Percentiles rank a stretch among this genome's conserved stretches.
Evolutionary conservation across 805 yeast genomes (phyloP).

Genomic region (Lipomyces starkeyi): DNA sequence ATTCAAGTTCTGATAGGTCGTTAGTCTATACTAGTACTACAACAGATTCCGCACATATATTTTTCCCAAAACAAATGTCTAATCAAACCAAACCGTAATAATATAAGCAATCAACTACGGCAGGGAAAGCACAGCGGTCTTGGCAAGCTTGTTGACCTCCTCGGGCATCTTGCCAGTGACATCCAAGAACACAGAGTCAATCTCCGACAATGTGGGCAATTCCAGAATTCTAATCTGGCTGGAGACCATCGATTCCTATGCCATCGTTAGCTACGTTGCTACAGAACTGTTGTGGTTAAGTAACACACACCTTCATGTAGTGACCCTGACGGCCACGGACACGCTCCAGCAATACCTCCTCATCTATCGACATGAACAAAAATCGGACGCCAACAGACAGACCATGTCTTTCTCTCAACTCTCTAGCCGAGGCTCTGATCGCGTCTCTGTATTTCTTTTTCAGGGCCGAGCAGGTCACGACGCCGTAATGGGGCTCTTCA

Average conservation of each 20-base stretch:
- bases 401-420: constrained; percentile 36
- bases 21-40: too few species aligned
- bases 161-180: constrained; percentile 34
- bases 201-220: constrained; percentile 36
- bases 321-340: constrained; percentile 73
- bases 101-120: neutral
- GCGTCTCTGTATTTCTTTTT: constrained; percentile 73
- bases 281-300: neutral
- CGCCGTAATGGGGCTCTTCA: constrained; percentile 44
- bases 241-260: constrained; percentile 38
- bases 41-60: neutral
- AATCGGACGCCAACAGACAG: constrained; percentile 55
- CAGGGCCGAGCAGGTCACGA: constrained; percentile 86
- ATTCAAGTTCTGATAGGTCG: too few species aligned
- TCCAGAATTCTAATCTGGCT: constrained; percentile 37
- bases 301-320: constrained; percentile 67
- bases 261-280: neutral
- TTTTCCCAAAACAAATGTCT: neutral
- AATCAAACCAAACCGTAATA: neutral
- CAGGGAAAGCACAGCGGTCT: constrained; percentile 12
- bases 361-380: constrained; percentile 69
- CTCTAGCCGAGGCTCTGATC: constrained; percentile 51
- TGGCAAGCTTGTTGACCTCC: constrained; percentile 20
- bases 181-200: constrained; percentile 33
- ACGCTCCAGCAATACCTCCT: constrained; percentile 64